A percentile compares a stretch with the other conserved stretches of the same genome.
phyloP scores from a whole-genome alignment of 1,139 yeast genomes.

The Debaryomycetaceae sp. region DNA sequence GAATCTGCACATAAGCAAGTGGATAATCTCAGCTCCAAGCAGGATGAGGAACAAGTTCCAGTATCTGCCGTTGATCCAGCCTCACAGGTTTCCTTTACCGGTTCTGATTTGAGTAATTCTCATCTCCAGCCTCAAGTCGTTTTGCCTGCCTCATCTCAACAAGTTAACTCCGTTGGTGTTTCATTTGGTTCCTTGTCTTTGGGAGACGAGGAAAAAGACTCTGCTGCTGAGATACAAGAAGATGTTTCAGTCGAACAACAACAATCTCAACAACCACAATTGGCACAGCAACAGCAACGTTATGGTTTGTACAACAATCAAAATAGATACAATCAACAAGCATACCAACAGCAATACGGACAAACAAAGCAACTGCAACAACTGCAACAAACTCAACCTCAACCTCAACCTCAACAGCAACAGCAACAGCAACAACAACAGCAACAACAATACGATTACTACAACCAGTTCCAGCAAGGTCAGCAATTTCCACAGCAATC shows the following conservation, averaged over 20 bases:
- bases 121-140: constrained; percentile 54
- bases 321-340: constrained; percentile 16
- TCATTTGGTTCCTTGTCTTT: constrained; percentile 66
- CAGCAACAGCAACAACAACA: constrained; percentile 20
- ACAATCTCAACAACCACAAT: constrained; percentile 11
- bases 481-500: constrained; percentile 44
- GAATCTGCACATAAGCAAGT: constrained; percentile 7
- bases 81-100: constrained; percentile 2
- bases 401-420: constrained; percentile 18
- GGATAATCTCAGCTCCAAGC: constrained; percentile 7
- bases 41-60: constrained; percentile 7
- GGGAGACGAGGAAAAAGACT: constrained; percentile 39
- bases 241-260: constrained; percentile 9
- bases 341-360: constrained; percentile 14
- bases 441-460: constrained; percentile 31
- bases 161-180: constrained; percentile 58
- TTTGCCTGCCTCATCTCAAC: constrained; percentile 55
- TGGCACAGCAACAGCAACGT: constrained; percentile 7
- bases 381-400: constrained; percentile 12
- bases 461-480: constrained; percentile 35
- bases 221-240: constrained; percentile 13
- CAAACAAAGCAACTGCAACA: constrained; percentile 8
- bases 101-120: background rate
- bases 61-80: constrained; percentile 6
- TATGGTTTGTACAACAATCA: constrained; percentile 17